Evolutionary conservation across 2,329 filamentous ascomycete species (phyloP).

Genomic region (Calonectria honghensis): DNA sequence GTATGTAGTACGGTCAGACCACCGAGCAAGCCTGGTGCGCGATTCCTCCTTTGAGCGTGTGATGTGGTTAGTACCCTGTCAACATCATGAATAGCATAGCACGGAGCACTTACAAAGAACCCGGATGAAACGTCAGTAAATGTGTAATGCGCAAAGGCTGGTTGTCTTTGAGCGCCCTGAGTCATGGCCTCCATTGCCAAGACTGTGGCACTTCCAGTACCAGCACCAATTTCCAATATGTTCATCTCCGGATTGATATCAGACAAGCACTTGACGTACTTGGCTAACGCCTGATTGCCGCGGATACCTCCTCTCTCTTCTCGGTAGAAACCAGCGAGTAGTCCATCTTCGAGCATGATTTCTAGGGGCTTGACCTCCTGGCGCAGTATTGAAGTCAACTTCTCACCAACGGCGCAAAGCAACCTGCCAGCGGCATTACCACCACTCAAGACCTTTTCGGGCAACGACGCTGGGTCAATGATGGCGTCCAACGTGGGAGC

Average conservation of each 20-base stretch:
- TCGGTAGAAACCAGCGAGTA: conserved; percentile 51
- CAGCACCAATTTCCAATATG: conserved; percentile 6
- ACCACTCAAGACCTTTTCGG: background rate
- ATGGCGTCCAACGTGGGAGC: conserved; percentile 29
- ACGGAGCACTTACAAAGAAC: conserved; percentile 6
- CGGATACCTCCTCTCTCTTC: conserved; percentile 11
- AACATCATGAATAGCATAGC: conserved; percentile 1
- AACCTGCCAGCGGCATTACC: conserved; percentile 36
- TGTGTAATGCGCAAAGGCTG: conserved; percentile 9
- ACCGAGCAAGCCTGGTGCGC: conserved; percentile 38
- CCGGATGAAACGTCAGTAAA: conserved; percentile 13
- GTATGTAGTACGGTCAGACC: conserved; percentile 39
- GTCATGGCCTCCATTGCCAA: conserved; percentile 13
- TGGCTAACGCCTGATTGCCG: conserved; percentile 32
- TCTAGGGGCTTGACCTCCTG: conserved; percentile 59
- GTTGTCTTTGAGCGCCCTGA: background rate
- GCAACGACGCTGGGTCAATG: conserved; percentile 4
- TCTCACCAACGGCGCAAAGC: conserved; percentile 44
- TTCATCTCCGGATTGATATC: conserved; percentile 13
- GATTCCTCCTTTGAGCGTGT: conserved; percentile 54
- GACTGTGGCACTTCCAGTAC: conserved; percentile 15
- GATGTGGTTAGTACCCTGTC: conserved; percentile 58
- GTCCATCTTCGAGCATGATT: conserved; percentile 59
- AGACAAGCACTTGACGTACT: conserved; percentile 16
- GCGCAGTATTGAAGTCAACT: conserved; percentile 57